These are phyloP conservation scores for Tremellales sp. DNA, from an alignment of 1,284 basidiomycete genomes.

Conservation along the genomic window DNA sequence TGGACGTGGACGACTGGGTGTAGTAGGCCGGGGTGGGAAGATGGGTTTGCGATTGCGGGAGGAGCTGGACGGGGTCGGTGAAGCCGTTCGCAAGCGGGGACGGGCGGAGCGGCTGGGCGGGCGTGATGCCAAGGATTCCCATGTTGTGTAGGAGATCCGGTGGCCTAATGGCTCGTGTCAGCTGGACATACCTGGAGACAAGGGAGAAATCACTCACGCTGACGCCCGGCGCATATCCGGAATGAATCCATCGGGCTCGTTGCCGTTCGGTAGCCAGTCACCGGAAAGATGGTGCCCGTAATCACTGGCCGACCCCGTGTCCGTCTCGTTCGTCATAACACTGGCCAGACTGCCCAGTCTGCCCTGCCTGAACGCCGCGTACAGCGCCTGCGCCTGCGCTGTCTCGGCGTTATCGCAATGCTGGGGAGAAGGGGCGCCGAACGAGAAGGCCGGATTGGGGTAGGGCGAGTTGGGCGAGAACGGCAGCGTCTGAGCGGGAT, in stretches of 20 bases:
- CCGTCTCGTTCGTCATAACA: constrained; percentile 22
- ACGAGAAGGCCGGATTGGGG: constrained; percentile 41
- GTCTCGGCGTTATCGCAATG: constrained; percentile 5
- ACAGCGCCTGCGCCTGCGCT: constrained; percentile 20
- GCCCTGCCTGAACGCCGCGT: constrained; percentile 32
- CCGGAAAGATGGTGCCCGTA: too few species aligned
- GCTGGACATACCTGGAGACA: constrained; percentile 4
- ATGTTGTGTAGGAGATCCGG: constrained; percentile 28
- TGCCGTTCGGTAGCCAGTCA: background rate
- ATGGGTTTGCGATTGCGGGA: too few species aligned
- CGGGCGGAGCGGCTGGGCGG: constrained; percentile 4
- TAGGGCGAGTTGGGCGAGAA: constrained; percentile 33
- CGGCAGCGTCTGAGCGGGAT: constrained; percentile 17
- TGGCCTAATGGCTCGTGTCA: constrained; percentile 12
- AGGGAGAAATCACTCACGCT: constrained; percentile 11
- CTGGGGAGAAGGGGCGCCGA: constrained; percentile 19
- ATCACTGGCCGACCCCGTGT: constrained; percentile 21
- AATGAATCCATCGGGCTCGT: constrained; percentile 16
- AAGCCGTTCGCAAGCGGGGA: constrained; percentile 8
- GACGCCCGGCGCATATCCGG: constrained; percentile 28
- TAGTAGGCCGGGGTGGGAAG: too few species aligned
- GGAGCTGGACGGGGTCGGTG: background rate
- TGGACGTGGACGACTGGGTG: too few species aligned
- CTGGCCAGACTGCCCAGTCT: constrained; percentile 39
- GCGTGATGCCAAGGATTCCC: constrained; percentile 22